Evolutionary conservation across 1,284 basidiomycete species (phyloP).

Genomic region (Erythrobasidium hasegawianum): DNA sequence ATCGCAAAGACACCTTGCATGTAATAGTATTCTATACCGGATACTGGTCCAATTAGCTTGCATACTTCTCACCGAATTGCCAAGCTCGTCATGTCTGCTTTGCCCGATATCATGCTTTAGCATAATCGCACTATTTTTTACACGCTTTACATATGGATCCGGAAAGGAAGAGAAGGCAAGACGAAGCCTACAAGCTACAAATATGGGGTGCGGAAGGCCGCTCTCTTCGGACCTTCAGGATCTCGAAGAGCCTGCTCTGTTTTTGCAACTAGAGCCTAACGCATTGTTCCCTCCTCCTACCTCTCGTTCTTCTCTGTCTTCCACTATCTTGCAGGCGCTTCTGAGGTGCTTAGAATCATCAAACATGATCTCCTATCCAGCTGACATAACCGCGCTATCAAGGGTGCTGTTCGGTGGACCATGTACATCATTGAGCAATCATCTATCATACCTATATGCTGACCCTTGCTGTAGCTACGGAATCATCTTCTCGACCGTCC

Average conservation of each 20-base stretch:
- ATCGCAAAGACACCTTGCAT: too few relatives aligned
- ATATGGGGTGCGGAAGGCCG: slow-evolving; percentile 5
- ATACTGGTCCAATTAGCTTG: too few relatives aligned
- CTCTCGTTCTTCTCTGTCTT: not conserved
- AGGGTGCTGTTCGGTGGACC: slow-evolving; percentile 32
- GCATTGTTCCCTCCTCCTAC: too few relatives aligned
- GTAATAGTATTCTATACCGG: too few relatives aligned
- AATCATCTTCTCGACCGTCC: slow-evolving; percentile 11
- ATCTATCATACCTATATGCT: too few relatives aligned
- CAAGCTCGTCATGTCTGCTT: too few relatives aligned
- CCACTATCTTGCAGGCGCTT: not conserved
- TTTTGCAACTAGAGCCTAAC: too few relatives aligned
- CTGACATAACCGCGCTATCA: not conserved
- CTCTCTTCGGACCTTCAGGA: too few relatives aligned
- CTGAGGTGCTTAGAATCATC: not conserved
- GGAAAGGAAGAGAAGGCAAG: slow-evolving; percentile 22
- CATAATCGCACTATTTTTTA: too few relatives aligned
- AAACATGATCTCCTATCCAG: not conserved
- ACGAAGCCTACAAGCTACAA: slow-evolving; percentile 25
- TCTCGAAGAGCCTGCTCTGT: too few relatives aligned
- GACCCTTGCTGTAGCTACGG: slow-evolving; percentile 6
- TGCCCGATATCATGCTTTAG: too few relatives aligned
- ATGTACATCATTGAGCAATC: slow-evolving; percentile 9
- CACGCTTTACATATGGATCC: slow-evolving; percentile 14
- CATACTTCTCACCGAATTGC: too few relatives aligned